Base-by-base conservation (phyloP, 306 rosid genomes). In the Quillaja saponaria region DNA sequence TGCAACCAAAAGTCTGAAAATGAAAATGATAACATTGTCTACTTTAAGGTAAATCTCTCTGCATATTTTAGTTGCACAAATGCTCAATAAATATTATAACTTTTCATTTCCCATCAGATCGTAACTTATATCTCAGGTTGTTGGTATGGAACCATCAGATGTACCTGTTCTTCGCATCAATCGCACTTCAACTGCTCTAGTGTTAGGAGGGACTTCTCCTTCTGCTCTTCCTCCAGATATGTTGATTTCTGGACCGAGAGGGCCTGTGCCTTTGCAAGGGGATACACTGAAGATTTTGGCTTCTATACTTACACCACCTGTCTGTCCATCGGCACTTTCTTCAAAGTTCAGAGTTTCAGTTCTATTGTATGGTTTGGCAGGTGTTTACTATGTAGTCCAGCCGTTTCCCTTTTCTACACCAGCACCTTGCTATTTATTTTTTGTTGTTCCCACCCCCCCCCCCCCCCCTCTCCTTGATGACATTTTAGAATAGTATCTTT, bases 101-200 rank as follows among this genome's bases (percentile, higher is more conserved):
- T 8, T 49, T 18, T 53, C 50, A 1, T 63, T 79, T 80, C 67
- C 50, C 64, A 53, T 62, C 49, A 63, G 75, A 40, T 25, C 44
- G 71, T 69, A 61, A 75, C 80, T 60, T 60, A 54, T 71, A 58
- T 70, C 61, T 66, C 75, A 88, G 96, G 96, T 82, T 69, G 74
- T 86, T 68, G 94, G 90, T 42, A 83, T 86, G 90, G 96, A 92
- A 83, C 98, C 98, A 67, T 77, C 84, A 60, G 90, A 92, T 48
- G 90, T 86, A 63, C 80, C 79, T 19, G 58, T 80, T 79, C 80
- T 92, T 25, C 71, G 83, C 31, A 85, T 82, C 65, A 88, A 85
- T 75, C 81, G 63, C 57, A 76, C 78, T 20, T 76, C 66, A 62
- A 92, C 96, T 48, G 98, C 96, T 58, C 85, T 92, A 55, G 99